These are phyloP conservation scores for Hypoxylon sp. DNA, from an alignment of 2,329 filamentous ascomycete species.

Conservation along the genomic window DNA sequence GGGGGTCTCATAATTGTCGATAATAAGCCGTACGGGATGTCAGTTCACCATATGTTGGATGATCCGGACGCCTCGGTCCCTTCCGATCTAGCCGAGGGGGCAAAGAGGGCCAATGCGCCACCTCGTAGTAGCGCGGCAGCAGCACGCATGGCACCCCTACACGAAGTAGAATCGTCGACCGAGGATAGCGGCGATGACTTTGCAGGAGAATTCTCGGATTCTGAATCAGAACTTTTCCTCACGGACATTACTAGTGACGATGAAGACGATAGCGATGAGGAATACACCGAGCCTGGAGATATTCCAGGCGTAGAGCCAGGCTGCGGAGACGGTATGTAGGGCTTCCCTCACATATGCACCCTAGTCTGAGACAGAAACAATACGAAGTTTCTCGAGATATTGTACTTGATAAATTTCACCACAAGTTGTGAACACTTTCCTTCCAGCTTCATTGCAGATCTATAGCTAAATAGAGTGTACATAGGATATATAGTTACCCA, in stretches of 20 bases:
- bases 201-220: conserved; percentile 74
- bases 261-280: conserved; percentile 66
- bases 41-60: conserved; percentile 96
- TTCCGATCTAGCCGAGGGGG: conserved; percentile 26
- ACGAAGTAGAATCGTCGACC: conserved; percentile 57
- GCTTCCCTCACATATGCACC: conserved; percentile 23
- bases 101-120: conserved; percentile 41
- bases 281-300: conserved; percentile 77
- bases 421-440: neutral
- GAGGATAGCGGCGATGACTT: conserved; percentile 67
- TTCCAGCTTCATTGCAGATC: neutral
- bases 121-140: conserved; percentile 49
- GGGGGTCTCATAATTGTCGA: conserved; percentile 90
- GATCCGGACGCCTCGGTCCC: conserved; percentile 60
- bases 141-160: conserved; percentile 40
- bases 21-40: conserved; percentile 90
- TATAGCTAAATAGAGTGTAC: conserved; percentile 28
- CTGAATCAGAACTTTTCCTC: conserved; percentile 61
- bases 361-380: conserved; percentile 19
- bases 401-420: neutral
- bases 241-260: conserved; percentile 66
- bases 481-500: conserved; percentile 84
- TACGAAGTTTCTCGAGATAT: conserved; percentile 4
- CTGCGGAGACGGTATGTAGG: conserved; percentile 72
- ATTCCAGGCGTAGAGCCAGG: conserved; percentile 82